Percentiles rank a stretch among this genome's conserved stretches.
These are phyloP conservation scores for Geosmithia putterillii DNA, from an alignment of 2,329 filamentous ascomycete genomes.

Conservation along the genomic window DNA sequence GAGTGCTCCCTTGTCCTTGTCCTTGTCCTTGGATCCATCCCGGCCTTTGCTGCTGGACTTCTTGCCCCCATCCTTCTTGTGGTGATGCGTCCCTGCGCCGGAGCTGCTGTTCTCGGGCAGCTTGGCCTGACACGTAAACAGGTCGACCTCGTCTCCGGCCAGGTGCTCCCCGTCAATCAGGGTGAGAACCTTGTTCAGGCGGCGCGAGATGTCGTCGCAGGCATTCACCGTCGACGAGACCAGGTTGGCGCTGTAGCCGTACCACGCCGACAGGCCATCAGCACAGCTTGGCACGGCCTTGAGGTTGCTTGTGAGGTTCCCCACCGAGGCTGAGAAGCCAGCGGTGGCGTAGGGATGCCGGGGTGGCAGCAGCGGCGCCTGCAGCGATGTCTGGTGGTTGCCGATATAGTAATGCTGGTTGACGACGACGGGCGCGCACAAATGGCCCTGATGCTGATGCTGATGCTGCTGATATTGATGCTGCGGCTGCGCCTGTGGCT, in stretches of 20 bases:
- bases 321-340: slow-evolving; percentile 25
- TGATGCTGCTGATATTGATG: not conserved
- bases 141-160: slow-evolving; percentile 38
- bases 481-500: not conserved
- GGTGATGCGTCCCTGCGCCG: not conserved
- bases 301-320: slow-evolving; percentile 28
- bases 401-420: slow-evolving; percentile 39
- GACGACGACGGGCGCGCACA: slow-evolving; percentile 27
- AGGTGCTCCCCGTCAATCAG: slow-evolving; percentile 54
- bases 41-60: slow-evolving; percentile 6
- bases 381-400: slow-evolving; percentile 1
- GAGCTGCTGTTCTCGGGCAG: not conserved
- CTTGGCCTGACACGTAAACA: slow-evolving; percentile 27
- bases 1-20: slow-evolving; percentile 1
- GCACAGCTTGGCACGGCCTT: slow-evolving; percentile 27
- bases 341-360: slow-evolving; percentile 8
- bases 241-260: slow-evolving; percentile 10
- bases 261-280: slow-evolving; percentile 28
- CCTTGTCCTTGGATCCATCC: slow-evolving; percentile 7
- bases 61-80: slow-evolving; percentile 16
- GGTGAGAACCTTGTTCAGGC: slow-evolving; percentile 58
- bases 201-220: slow-evolving; percentile 47
- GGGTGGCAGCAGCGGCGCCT: not conserved
- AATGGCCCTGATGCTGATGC: not conserved
- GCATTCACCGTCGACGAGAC: slow-evolving; percentile 27